A percentile compares a stretch with the other conserved stretches of the same genome.
These are phyloP conservation scores for Pythium utonaiense DNA, from an alignment of 352 stramenopile genomes.

Conservation along the genomic window DNA sequence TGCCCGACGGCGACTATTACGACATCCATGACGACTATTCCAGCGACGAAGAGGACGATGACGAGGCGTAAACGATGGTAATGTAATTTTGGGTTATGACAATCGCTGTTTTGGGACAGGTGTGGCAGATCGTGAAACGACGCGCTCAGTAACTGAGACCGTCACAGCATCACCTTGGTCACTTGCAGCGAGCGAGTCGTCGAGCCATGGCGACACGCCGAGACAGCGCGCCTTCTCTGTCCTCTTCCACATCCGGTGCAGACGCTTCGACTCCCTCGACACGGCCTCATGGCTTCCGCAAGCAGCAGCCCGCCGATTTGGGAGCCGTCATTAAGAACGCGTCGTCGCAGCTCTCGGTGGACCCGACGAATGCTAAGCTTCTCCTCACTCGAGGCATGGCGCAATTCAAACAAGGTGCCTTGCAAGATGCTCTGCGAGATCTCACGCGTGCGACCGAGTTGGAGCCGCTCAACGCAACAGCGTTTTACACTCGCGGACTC, in stretches of 20 bases:
- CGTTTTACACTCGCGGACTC: constrained; percentile 76
- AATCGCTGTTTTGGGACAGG: not conserved
- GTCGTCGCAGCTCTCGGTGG: constrained; percentile 57
- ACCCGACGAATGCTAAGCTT: constrained; percentile 60
- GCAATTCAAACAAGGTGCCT: constrained; percentile 73
- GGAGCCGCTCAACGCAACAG: constrained; percentile 36
- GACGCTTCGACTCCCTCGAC: not conserved
- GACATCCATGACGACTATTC: constrained; percentile 74
- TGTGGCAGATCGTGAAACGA: constrained; percentile 8
- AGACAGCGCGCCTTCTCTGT: constrained; percentile 3
- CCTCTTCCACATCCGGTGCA: not conserved
- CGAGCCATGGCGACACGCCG: constrained; percentile 28
- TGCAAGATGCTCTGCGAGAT: constrained; percentile 56
- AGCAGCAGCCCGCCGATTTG: constrained; percentile 55
- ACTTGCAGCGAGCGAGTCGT: not conserved
- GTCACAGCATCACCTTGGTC: not conserved
- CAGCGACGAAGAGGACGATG: constrained; percentile 68
- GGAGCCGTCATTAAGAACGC: constrained; percentile 71
- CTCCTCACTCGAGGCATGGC: constrained; percentile 69
- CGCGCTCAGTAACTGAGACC: not conserved
- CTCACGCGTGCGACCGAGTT: constrained; percentile 44
- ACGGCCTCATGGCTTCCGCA: constrained; percentile 36
- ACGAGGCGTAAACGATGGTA: constrained; percentile 25
- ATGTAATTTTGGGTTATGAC: not conserved
- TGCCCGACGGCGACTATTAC: constrained; percentile 70